Base-by-base conservation (phyloP, 1,284 basidiomycete genomes). In the Polyporus tsugae region DNA sequence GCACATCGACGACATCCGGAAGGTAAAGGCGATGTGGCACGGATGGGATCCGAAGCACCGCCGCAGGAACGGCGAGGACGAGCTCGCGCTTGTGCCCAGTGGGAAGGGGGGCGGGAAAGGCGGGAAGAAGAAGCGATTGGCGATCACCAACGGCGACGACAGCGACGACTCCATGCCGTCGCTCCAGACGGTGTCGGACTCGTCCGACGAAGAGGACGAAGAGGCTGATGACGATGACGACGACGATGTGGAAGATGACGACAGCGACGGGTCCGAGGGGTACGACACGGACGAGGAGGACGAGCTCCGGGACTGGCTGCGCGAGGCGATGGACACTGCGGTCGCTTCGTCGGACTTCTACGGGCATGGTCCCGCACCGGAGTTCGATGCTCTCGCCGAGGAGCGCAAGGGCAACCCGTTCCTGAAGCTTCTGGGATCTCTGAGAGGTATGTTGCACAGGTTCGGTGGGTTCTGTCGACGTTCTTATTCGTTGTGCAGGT, bases 231-330 rank as follows among this genome's bases (percentile, higher is more conserved):
- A 79, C 25, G 78, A 78, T 2, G 72, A 76, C 29, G 79, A 80
- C 0, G 22, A 19, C 35, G 55, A 58, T 7, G 82, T 82, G 2
- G 80, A 82, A 2, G 81, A 79, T 13, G 78, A 83, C 39, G 82
- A 84, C 29, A 84, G 80, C 10, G 78, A 81, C 29, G 79, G 81
- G 7, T 77, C 77, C 10, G 84, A 80, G 63, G 86, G 81, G 1
- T 92, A 91, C 73, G 86, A 92, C 72, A 86, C 86, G 6, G 92
- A 91, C 60, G 85, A 90, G 65, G 91, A 93, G 71, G 91, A 91
- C 64, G 83, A 85, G 70, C 76, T 91, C 35, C 82, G 88, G 25
- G 87, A 88, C 41, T 77, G 89, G 79, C 70, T 88, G 41, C 83
- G 89, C 62, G 89, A 91, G 75, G 92, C 92, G 6, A 91, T 93